Percentiles rank a stretch among this genome's conserved stretches.
Conservation (phyloP, 2,329 filamentous ascomycete species). For the Penicillium sp. region DNA sequence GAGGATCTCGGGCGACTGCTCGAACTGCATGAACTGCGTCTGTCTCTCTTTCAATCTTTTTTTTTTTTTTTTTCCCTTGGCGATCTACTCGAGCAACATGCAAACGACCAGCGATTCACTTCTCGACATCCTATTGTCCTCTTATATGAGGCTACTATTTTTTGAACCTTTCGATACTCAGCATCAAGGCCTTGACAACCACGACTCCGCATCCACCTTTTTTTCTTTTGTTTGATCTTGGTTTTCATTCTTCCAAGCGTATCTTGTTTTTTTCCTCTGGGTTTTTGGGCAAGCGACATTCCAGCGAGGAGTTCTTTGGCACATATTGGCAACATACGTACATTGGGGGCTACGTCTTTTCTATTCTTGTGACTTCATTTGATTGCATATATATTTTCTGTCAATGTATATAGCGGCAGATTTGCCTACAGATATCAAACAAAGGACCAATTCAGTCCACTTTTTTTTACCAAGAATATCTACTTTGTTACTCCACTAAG, state of each 20-base stretch:
- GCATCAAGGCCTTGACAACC: not conserved
- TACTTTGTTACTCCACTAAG: not conserved
- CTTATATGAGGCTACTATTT: not conserved
- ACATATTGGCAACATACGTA: not conserved
- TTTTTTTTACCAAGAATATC: not conserved
- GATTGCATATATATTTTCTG: not conserved
- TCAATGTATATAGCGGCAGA: constrained; percentile 1
- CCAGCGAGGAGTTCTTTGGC: constrained; percentile 10
- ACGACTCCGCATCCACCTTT: not conserved
- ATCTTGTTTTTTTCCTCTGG: not conserved
- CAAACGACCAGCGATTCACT: not conserved
- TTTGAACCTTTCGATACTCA: not conserved
- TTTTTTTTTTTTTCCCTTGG: not conserved
- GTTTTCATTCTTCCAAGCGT: not conserved
- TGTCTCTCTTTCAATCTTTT: constrained; percentile 3
- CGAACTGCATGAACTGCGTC: constrained; percentile 9
- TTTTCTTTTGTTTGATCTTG: constrained; percentile 10
- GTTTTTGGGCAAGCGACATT: not conserved
- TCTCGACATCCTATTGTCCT: not conserved
- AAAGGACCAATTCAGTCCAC: not conserved
- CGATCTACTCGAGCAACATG: not conserved
- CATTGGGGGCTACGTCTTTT: not conserved
- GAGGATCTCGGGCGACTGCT: constrained; percentile 18
- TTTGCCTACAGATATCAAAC: not conserved
- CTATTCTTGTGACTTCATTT: not conserved